Evolutionary conservation across 495 filamentous ascomycete genomes (phyloP), one percentile per base, ranked within the genome.

Genomic region (Chaetomium cochliodes): DNA sequence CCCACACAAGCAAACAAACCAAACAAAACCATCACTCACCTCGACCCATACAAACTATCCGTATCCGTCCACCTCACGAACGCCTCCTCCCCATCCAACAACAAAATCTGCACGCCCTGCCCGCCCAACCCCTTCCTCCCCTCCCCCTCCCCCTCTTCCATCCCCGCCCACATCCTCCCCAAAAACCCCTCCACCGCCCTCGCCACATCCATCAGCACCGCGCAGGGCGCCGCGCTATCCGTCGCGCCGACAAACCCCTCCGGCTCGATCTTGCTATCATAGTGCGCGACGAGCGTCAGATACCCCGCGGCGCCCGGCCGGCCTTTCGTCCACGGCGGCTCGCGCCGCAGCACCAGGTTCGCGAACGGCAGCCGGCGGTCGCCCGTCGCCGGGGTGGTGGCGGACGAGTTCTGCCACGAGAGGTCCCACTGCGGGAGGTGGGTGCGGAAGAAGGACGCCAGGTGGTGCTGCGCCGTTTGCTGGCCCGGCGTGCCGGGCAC

Each of bases 61-160:
- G 80, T 82, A 33, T 81, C 84, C 22, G 86, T 87, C 92, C 92
- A 96, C 0, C 64, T 69, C 22, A 82, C 74, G 75, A 94, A 96
- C 5, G 93, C 91, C 77, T 97, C 93, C 77, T 97, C 92, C 6
- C 93, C 93, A 68, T 97, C 93, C 23, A 97, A 71, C 57, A 97
- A 84, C 42, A 97, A 66, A 20, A 97, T 85, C 79, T 96, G 93
- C 51, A 97, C 82, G 5, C 92, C 92, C 68, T 71, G 37, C 13
- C 60, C 68, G 76, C 67, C 23, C 72, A 76, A 0, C 69, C 55
- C 50, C 74, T 39, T 65, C 28, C 2, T 73, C 74, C 77, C 78
- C 55, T 73, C 73, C 20, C 65, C 65, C 57, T 75, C 71, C 63
- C 69, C 72, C 58, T 69, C n/a, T n/a, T n/a, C n/a, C n/a, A n/a